phyloP scores from a whole-genome alignment of 2,329 filamentous ascomycete genomes.

The Tolypocladium capitatum region DNA sequence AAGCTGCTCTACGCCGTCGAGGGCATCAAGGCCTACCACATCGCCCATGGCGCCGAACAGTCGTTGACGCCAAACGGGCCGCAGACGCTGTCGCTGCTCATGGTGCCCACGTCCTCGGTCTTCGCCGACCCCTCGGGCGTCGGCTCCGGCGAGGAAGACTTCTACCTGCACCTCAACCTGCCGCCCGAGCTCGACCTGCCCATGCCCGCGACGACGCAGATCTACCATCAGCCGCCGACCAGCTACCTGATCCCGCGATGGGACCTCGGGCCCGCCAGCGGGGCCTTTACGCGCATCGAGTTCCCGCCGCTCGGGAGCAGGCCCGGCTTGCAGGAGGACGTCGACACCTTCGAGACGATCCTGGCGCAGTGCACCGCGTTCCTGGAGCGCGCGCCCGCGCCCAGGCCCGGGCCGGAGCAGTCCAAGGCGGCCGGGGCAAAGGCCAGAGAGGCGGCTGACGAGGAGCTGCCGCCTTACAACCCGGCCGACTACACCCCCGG shows the following conservation, averaged over 20 bases:
- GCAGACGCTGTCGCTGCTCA: slow-evolving; percentile 83
- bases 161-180: slow-evolving; percentile 90
- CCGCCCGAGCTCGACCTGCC: slow-evolving; percentile 90
- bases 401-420: slow-evolving; percentile 30
- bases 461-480: slow-evolving; percentile 55
- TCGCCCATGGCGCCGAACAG: slow-evolving; percentile 75
- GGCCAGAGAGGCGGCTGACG: slow-evolving; percentile 25
- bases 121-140: slow-evolving; percentile 43
- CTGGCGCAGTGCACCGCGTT: slow-evolving; percentile 96
- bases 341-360: slow-evolving; percentile 95
- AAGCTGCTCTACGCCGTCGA: slow-evolving; percentile 60
- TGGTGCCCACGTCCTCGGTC: slow-evolving; percentile 82
- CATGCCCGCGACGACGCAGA: slow-evolving; percentile 87
- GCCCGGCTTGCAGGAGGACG: slow-evolving; percentile 70
- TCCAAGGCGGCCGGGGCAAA: slow-evolving; percentile 24
- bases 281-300: slow-evolving; percentile 85
- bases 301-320: slow-evolving; percentile 66
- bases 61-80: slow-evolving; percentile 73
- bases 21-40: slow-evolving; percentile 82
- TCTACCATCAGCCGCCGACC: slow-evolving; percentile 86
- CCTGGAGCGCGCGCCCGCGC: slow-evolving; percentile 66
- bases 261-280: slow-evolving; percentile 79
- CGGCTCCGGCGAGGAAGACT: slow-evolving; percentile 64
- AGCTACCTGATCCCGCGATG: slow-evolving; percentile 93
- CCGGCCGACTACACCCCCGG: slow-evolving; percentile 69